Evolutionary conservation across 202 grass and related monocot genomes (phyloP), one percentile per base, ranked within the genome.

Genomic region (Thinopyrum obtusiflorum): DNA sequence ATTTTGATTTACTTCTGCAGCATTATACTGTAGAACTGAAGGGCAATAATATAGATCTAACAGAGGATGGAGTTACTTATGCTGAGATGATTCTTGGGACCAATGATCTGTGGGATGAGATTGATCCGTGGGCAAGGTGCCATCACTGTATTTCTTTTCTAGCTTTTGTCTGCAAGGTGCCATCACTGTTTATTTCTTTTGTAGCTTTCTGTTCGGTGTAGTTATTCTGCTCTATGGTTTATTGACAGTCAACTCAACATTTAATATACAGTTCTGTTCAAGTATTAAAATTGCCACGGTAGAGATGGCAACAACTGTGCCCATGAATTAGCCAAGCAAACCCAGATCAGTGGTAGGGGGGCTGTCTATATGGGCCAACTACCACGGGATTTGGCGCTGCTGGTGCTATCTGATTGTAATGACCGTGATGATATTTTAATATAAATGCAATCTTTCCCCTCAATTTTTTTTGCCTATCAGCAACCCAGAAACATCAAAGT

Each of bases 111-210:
- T 98, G 93, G 96, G 96, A 98, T 83, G 96, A 98, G 76, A 98
- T 91, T 84, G 93, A 95, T 91, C 93, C 96, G 71, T 98, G 96
- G 96, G 96, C 96, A 74, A 96, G 96, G 96, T 98, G 28, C 14
- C 46, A 67, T 70, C 26, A 80, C 51, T 78, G 24, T 84, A 18
- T 44, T 80, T 81, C 57, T 83, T 66, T 42, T 72, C 36, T 72
- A 72, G 21, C 68, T 72, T 72, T 72, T 78, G 15, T 86, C 23
- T 65, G 88, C 89, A 73, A 94, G 89, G 96, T 98, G 23, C 9
- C 53, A 65, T 69, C 25, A 76, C 40, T 81, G 24, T 84, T 86
- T 86, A 9, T 68, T 80, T 87, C 26, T 71, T 68, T 85, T 84
- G 44, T 81, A 61, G 25, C 67, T 76, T 81, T 42, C 62, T 77